These are phyloP conservation scores for Furculomyces boomerangus DNA, from an alignment of 371 early-diverging fungal genomes.

Conservation along the genomic window DNA sequence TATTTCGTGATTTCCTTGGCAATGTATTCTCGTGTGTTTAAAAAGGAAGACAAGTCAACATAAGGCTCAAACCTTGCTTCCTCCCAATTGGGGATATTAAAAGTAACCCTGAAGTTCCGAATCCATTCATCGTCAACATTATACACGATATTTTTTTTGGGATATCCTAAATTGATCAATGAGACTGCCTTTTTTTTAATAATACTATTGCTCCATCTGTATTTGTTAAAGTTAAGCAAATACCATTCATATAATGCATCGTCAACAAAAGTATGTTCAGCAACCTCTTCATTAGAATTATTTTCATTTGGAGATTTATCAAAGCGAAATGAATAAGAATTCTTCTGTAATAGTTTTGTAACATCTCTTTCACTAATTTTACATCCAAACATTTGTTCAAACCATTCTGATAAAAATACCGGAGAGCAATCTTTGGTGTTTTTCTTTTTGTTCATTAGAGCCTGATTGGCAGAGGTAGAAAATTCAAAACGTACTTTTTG, in stretches of 20 bases:
- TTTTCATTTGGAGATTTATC: not conserved
- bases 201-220: not conserved
- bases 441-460: not conserved
- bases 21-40: not conserved
- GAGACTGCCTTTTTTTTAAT: not conserved
- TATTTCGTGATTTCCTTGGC: not conserved
- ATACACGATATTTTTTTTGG: not conserved
- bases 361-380: not conserved
- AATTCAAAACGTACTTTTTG: not conserved
- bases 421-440: not conserved
- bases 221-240: not conserved
- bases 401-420: not conserved
- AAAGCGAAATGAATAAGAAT: slow-evolving; percentile 2
- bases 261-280: slow-evolving; percentile 4
- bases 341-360: not conserved
- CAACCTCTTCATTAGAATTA: not conserved
- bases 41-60: not conserved
- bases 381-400: not conserved
- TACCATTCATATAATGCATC: slow-evolving; percentile 4
- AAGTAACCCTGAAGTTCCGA: not conserved
- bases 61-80: not conserved
- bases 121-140: slow-evolving; percentile 1
- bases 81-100: not conserved
- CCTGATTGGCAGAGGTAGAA: not conserved
- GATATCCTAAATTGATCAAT: not conserved